Conservation (phyloP, 192 early-diverging fungal genomes). For the Dissophora ornata region DNA sequence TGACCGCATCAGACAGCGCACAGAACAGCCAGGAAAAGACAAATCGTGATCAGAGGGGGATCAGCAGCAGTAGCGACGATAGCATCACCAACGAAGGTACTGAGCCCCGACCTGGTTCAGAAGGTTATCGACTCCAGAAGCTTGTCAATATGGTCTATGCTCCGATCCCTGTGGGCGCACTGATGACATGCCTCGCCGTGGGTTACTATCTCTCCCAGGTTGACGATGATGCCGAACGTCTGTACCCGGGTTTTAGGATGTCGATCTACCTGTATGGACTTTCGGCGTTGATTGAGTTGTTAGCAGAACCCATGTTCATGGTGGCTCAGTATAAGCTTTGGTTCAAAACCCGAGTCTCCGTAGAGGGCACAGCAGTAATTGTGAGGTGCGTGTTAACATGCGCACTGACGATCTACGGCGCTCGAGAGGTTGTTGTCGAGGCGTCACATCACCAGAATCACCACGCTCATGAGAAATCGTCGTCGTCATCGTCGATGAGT, state of each 20-base stretch:
- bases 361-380: constrained; percentile 86
- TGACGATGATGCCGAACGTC: constrained; percentile 11
- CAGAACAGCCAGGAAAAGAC: too few species aligned
- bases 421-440: constrained; percentile 20
- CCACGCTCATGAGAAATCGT: constrained; percentile 18
- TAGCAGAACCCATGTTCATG: constrained; percentile 89
- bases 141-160: constrained; percentile 80
- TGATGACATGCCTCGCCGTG: constrained; percentile 67
- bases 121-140: constrained; percentile 60
- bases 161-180: constrained; percentile 70
- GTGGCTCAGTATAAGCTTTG: constrained; percentile 74
- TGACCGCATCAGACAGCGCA: background rate
- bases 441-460: too few species aligned
- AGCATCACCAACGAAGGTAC: background rate
- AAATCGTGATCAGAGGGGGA: background rate
- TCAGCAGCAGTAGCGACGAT: background rate
- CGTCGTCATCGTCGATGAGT: background rate
- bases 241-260: constrained; percentile 61
- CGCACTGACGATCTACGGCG: constrained; percentile 66
- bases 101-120: constrained; percentile 28
- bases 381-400: constrained; percentile 79
- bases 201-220: constrained; percentile 63
- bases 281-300: constrained; percentile 84
- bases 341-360: constrained; percentile 80
- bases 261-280: constrained; percentile 75